Evolutionary conservation across 192 early-diverging fungal species (phyloP).

Genomic region (Funneliformis geosporum): DNA sequence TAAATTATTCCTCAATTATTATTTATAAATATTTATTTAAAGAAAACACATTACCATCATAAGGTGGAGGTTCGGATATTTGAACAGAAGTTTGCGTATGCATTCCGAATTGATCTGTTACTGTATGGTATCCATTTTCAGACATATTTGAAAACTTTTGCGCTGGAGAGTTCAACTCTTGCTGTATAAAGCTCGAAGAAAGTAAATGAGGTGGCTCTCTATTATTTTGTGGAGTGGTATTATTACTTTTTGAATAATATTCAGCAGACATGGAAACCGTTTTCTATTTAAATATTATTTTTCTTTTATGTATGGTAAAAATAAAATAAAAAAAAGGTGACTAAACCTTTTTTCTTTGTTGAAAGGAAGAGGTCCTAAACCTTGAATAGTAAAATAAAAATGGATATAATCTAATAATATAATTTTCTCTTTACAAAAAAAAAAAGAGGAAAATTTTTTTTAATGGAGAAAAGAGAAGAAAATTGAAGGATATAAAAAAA

Average conservation of each 20-base stretch:
- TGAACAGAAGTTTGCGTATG: background rate
- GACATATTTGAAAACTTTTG: background rate
- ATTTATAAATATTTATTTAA: background rate
- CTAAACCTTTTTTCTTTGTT: background rate
- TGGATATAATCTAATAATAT: background rate
- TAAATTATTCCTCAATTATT: background rate
- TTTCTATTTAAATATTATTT: background rate
- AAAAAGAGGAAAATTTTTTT: background rate
- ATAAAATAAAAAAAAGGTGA: background rate
- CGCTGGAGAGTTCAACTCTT: background rate
- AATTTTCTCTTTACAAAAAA: background rate
- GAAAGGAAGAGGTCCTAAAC: background rate
- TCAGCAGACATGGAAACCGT: background rate
- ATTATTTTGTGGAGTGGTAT: background rate
- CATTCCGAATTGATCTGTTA: background rate
- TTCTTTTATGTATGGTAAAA: background rate
- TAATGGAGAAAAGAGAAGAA: background rate
- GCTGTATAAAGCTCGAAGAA: constrained; percentile 3
- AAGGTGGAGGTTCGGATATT: constrained; percentile 15
- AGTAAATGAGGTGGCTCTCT: constrained; percentile 1
- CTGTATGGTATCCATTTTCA: background rate
- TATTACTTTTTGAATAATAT: background rate
- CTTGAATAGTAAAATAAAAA: background rate
- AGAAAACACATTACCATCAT: background rate
- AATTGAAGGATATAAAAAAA: background rate